These are phyloP conservation scores for Nidula niveotomentosa DNA, from an alignment of 1,284 basidiomycete species.

Conservation along the genomic window DNA sequence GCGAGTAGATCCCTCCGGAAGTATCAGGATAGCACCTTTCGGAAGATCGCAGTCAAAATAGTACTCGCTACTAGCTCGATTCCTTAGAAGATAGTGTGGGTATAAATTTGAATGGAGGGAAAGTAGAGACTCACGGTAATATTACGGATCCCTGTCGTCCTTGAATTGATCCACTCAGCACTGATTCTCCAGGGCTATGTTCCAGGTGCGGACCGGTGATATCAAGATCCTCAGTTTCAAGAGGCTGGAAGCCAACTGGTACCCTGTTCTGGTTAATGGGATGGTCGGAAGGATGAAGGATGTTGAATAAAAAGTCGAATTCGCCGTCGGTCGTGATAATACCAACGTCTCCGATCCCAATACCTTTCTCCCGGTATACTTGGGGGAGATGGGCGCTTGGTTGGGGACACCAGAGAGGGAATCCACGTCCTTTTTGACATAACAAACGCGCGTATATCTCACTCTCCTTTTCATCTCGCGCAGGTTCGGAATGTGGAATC, in stretches of 20 bases:
- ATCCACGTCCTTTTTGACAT: neutral
- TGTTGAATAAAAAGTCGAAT: neutral
- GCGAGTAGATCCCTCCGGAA: neutral
- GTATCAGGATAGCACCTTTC: neutral
- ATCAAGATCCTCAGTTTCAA: neutral
- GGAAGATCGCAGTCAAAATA: too few species aligned
- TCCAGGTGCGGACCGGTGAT: neutral
- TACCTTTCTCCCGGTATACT: neutral
- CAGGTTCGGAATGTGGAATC: too few species aligned
- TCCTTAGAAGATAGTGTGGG: neutral
- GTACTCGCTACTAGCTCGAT: too few species aligned
- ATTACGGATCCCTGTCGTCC: neutral
- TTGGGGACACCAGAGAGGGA: neutral
- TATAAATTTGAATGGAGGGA: neutral
- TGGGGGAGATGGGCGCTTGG: neutral
- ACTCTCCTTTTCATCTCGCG: too few species aligned
- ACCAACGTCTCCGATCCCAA: neutral
- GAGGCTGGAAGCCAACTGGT: neutral
- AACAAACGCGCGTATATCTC: too few species aligned
- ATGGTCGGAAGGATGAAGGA: neutral
- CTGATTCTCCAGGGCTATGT: neutral
- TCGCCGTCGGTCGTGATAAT: neutral
- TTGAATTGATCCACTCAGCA: neutral
- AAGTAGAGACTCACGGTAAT: neutral
- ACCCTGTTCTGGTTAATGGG: neutral